These are phyloP conservation scores for Crocinoboletus sp. DNA, from an alignment of 1,284 basidiomycete species.

Conservation along the genomic window DNA sequence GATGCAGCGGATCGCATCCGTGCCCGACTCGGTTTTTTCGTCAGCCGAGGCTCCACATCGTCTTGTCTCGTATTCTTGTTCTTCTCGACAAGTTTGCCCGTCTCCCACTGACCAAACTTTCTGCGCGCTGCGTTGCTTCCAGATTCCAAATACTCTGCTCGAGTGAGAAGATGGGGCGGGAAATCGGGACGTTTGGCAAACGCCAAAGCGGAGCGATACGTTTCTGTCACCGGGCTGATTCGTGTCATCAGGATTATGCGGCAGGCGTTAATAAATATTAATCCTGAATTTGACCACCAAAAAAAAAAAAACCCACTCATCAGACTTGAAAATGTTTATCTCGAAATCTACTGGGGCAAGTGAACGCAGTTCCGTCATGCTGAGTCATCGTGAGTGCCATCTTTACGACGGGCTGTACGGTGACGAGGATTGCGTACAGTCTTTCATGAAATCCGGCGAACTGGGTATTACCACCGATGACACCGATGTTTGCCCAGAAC, in stretches of 20 bases:
- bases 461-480: conserved; percentile 81
- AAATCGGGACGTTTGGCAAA: conserved; percentile 57
- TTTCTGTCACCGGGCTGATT: conserved; percentile 67
- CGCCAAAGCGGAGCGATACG: conserved; percentile 62
- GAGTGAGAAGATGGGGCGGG: conserved; percentile 54
- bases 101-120: conserved; percentile 54
- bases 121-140: conserved; percentile 70
- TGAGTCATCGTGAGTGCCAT: conserved; percentile 28
- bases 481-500: conserved; percentile 92
- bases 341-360: conserved; percentile 76
- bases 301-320: conserved; percentile 61
- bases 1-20: conserved; percentile 22
- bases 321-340: conserved; percentile 64
- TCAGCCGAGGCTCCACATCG: conserved; percentile 25
- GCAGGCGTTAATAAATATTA: no score
- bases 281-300: no score
- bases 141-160: conserved; percentile 78
- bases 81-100: conserved; percentile 23
- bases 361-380: conserved; percentile 66
- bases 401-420: conserved; percentile 12
- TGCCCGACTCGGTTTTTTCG: conserved; percentile 28
- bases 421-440: conserved; percentile 49
- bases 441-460: conserved; percentile 72
- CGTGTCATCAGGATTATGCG: conserved; percentile 11
- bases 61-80: conserved; percentile 17